Conservation (phyloP, 352 stramenopile genomes). For the Plasmopara halstedii region DNA sequence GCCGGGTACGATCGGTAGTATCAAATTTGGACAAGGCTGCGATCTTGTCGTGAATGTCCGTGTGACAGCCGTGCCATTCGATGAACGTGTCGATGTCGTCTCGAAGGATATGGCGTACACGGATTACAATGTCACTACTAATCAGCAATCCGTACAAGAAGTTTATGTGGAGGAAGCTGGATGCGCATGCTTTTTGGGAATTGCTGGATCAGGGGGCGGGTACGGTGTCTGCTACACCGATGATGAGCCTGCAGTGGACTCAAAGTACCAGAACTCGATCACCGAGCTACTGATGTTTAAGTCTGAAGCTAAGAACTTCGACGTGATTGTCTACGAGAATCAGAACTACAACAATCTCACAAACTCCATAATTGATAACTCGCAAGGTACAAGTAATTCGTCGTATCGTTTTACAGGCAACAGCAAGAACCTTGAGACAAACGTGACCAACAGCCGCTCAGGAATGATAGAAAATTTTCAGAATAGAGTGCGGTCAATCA, state of each 20-base stretch:
- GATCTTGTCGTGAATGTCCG: slow-evolving; percentile 32
- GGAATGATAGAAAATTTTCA: slow-evolving; percentile 17
- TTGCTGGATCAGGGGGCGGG: slow-evolving; percentile 2
- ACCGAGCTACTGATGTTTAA: slow-evolving; percentile 39
- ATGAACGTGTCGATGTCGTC: slow-evolving; percentile 26
- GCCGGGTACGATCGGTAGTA: slow-evolving; percentile 32
- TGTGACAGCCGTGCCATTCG: slow-evolving; percentile 29
- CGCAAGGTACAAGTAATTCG: slow-evolving; percentile 1
- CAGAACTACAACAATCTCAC: slow-evolving; percentile 20
- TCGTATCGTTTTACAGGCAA: slow-evolving; percentile 27
- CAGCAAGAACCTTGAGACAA: slow-evolving; percentile 21
- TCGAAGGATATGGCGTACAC: slow-evolving; percentile 23
- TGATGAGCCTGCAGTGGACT: slow-evolving; percentile 16
- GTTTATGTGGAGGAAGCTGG: slow-evolving; percentile 42
- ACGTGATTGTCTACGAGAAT: slow-evolving; percentile 35
- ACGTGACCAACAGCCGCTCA: neutral
- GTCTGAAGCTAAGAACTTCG: slow-evolving; percentile 23
- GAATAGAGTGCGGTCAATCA: slow-evolving; percentile 21
- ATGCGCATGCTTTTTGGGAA: slow-evolving; percentile 29
- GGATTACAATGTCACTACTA: slow-evolving; percentile 21
- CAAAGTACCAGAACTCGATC: slow-evolving; percentile 23
- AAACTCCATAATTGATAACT: neutral
- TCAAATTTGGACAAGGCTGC: slow-evolving; percentile 34
- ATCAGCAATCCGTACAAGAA: slow-evolving; percentile 27
- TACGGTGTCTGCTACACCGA: slow-evolving; percentile 34